These are phyloP conservation scores for Zea mays DNA, from an alignment of 176 grass and related monocot genomes.

Conservation along the genomic window DNA sequence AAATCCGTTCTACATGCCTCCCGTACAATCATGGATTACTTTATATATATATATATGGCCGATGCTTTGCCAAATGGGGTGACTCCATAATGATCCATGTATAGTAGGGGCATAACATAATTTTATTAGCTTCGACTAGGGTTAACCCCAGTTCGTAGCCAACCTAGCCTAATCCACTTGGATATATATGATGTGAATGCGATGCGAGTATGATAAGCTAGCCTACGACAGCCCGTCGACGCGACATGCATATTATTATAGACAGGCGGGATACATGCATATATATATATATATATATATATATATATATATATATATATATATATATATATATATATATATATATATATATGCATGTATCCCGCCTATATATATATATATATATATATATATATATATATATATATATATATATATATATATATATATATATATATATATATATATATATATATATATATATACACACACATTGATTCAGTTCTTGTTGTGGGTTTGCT, in stretches of 20 bases:
- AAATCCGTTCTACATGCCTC: constrained; percentile 44
- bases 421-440: too few species aligned
- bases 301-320: too few species aligned
- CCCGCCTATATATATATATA: too few species aligned
- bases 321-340: too few species aligned
- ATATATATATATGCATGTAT: too few species aligned
- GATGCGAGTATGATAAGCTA: constrained; percentile 31
- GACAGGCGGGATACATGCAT: too few species aligned
- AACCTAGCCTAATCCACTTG: constrained; percentile 34
- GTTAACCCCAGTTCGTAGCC: constrained; percentile 4
- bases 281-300: too few species aligned
- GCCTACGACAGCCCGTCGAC: not conserved
- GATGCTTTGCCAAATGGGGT: constrained; percentile 40
- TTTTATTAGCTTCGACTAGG: constrained; percentile 27
- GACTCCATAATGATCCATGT: constrained; percentile 38
- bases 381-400: too few species aligned
- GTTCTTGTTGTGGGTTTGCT: not conserved
- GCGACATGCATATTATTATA: not conserved
- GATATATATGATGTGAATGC: constrained; percentile 36
- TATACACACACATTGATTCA: too few species aligned
- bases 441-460: too few species aligned
- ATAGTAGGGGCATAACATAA: constrained; percentile 12
- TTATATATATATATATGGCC: not conserved
- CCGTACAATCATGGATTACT: constrained; percentile 57
- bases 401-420: too few species aligned